Percentiles rank a stretch among this genome's conserved stretches.
These are phyloP conservation scores for Leccinum subtestaceum DNA, from an alignment of 768 basidiomycete genomes.

Conservation along the genomic window DNA sequence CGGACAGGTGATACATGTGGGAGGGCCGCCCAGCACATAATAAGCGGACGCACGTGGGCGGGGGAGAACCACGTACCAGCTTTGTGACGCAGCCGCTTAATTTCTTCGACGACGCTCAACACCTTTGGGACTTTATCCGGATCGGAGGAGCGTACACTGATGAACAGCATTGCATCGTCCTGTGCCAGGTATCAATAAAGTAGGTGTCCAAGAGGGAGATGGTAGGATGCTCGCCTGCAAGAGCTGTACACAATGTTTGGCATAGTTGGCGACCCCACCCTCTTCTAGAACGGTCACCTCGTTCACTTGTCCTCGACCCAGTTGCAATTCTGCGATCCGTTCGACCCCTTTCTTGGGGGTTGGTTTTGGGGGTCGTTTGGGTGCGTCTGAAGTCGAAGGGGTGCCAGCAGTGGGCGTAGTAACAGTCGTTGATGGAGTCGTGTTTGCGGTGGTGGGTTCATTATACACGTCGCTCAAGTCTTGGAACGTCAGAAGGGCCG, in stretches of 20 bases:
- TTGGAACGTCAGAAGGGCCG: constrained; percentile 73
- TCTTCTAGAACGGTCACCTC: constrained; percentile 71
- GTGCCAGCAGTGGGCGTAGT: not conserved
- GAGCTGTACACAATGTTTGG: constrained; percentile 58
- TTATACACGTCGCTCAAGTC: constrained; percentile 63
- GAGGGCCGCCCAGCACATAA: not conserved
- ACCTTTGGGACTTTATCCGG: constrained; percentile 72
- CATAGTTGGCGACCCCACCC: constrained; percentile 64
- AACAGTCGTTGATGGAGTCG: not conserved
- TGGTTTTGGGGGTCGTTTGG: constrained; percentile 56
- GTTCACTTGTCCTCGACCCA: constrained; percentile 65
- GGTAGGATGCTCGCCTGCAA: constrained; percentile 47
- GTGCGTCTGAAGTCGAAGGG: constrained; percentile 21
- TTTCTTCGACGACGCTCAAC: constrained; percentile 74
- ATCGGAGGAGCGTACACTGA: constrained; percentile 65
- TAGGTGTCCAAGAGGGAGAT: not conserved
- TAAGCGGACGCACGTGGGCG: not conserved
- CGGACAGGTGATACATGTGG: constrained; percentile 31
- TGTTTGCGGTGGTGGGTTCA: constrained; percentile 22
- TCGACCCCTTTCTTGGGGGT: constrained; percentile 64
- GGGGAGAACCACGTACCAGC: constrained; percentile 44
- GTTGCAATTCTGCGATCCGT: constrained; percentile 70
- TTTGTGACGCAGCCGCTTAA: constrained; percentile 74
- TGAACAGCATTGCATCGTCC: constrained; percentile 81
- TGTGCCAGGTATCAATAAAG: constrained; percentile 22